Conservation (phyloP, 2,329 filamentous ascomycete genomes). For the Calonectria pteridis region DNA sequence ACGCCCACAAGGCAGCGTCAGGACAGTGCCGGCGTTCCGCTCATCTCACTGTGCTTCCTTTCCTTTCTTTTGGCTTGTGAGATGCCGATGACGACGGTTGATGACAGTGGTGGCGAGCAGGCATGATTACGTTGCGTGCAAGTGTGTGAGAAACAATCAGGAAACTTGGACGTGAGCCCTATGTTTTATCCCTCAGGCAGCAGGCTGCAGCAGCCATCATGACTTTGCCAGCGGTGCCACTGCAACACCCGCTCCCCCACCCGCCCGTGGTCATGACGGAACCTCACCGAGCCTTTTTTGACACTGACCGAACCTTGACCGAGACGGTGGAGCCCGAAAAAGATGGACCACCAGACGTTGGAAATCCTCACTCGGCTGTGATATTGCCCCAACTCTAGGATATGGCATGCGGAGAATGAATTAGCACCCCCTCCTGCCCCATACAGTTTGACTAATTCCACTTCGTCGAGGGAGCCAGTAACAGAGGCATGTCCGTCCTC, state of each 20-base stretch:
- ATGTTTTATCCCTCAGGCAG: not conserved
- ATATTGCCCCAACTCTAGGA: not conserved
- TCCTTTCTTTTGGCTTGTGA: not conserved
- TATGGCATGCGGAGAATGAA: too few relatives aligned
- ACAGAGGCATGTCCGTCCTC: not conserved
- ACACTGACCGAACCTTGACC: not conserved
- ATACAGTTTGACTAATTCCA: not conserved
- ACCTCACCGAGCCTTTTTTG: not conserved
- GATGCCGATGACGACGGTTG: not conserved
- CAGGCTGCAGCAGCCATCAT: not conserved
- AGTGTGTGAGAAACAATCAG: not conserved
- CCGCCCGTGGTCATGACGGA: not conserved
- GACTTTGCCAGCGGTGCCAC: not conserved
- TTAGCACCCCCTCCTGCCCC: not conserved
- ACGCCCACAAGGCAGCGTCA: not conserved
- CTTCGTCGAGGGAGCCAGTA: not conserved
- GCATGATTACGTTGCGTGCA: not conserved
- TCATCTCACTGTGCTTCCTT: not conserved
- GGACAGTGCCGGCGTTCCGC: not conserved
- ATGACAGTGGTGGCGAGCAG: not conserved
- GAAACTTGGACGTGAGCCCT: not conserved
- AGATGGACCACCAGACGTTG: not conserved
- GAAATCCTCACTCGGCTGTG: not conserved
- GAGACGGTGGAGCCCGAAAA: slow-evolving; percentile 3
- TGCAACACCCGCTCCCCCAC: not conserved